Evolutionary conservation across 139 green algal species (phyloP), one percentile per base, ranked within the genome.

Genomic region (Micromonas commoda): DNA sequence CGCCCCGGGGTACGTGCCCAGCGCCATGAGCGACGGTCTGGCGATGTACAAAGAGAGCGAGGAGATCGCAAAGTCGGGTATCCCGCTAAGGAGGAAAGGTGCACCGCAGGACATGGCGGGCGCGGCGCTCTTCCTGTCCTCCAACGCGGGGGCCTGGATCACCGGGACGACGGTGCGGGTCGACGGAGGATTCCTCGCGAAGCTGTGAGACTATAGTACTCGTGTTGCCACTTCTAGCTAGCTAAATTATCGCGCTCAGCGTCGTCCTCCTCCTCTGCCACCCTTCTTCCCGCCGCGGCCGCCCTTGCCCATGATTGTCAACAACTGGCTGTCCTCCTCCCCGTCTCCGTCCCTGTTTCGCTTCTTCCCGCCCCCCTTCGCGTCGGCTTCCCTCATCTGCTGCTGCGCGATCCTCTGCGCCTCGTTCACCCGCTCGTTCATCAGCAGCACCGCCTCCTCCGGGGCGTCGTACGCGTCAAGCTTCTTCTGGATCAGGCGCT

Each of bases 351-450:
- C 72, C 5, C 39, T 52, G 32, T 26, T 35, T 1, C 72, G 53
- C 34, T 78, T 78, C 1, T 35, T 35, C 1, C 72, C 72, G 21
- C 38, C 38, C 23, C 72, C 72, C 53, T 78, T 78, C 32, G 28
- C 54, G 57, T 78, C 72, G 23, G 35, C 24, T 6, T 78, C 72
- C 9, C 72, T 51, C 39, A 78, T 69, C 33, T 78, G 72, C 28
- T 66, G 38, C 31, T 38, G 29, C 53, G 76, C 76, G 45, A 81
- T 67, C 2, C 76, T 3, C 29, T 70, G 89, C 5, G 92, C 92
- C 38, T 96, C 91, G 19, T 73, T 81, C 51, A 96, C 91, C 35
- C 92, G 84, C 86, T 97, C 93, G 60, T 91, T 80, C 78, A 97
- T 79, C 78, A 96, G 45, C 79, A 96, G 77, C 39, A 93, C 91